Evolutionary conservation across 2,329 filamentous ascomycete species (phyloP).

Genomic region (Venturia pyrina): DNA sequence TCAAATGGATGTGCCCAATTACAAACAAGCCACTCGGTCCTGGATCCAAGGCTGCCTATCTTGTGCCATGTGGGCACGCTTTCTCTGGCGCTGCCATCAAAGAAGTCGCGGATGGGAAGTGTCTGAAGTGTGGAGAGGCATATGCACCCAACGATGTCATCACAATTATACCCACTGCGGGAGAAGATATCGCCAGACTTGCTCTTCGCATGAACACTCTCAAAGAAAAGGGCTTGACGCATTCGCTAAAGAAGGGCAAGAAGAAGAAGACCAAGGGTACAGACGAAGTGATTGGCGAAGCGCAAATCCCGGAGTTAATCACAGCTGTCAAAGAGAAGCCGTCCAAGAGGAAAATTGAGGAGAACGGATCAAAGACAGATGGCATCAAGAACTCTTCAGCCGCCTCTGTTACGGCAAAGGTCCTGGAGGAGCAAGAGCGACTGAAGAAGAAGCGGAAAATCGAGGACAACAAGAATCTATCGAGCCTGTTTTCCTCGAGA

Average conservation of each 20-base stretch:
- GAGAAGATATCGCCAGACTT: constrained; percentile 60
- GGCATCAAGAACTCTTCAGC: constrained; percentile 85
- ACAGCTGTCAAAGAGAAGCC: constrained; percentile 3
- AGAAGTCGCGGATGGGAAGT: constrained; percentile 59
- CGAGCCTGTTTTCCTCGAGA: constrained; percentile 35
- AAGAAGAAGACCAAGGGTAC: constrained; percentile 65
- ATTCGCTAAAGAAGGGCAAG: constrained; percentile 75
- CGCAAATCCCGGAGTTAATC: constrained; percentile 15
- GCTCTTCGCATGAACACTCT: constrained; percentile 58
- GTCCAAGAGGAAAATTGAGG: constrained; percentile 11
- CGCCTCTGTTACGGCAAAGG: constrained; percentile 73
- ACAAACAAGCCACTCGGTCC: constrained; percentile 80
- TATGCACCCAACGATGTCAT: constrained; percentile 71
- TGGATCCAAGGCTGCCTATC: constrained; percentile 68
- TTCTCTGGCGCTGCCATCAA: constrained; percentile 81
- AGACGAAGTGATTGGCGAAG: constrained; percentile 19
- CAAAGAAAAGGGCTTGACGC: constrained; percentile 61
- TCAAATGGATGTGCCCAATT: constrained; percentile 73
- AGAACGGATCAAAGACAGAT: constrained; percentile 28
- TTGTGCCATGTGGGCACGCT: constrained; percentile 91
- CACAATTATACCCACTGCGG: constrained; percentile 63
- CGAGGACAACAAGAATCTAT: constrained; percentile 51
- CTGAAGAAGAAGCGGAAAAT: constrained; percentile 57
- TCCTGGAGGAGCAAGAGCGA: constrained; percentile 77
- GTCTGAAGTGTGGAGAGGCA: constrained; percentile 58